Evolutionary conservation across 352 stramenopile genomes (phyloP).

Genomic region (Phytopythium sindhum): DNA sequence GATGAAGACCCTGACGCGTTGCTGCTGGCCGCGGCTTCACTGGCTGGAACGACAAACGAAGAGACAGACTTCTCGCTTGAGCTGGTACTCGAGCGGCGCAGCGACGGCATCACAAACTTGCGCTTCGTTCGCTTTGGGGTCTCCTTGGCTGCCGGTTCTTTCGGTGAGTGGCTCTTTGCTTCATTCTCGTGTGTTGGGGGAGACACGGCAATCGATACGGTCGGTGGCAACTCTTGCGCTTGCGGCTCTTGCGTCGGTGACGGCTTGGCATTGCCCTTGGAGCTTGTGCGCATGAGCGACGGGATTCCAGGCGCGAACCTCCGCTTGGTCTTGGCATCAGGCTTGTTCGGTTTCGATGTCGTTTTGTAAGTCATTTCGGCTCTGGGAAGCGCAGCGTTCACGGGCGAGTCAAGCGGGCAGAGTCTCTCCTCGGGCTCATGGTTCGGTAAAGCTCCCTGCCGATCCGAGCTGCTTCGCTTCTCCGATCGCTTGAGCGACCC

Average conservation of each 20-base stretch:
- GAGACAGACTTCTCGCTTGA: conserved; percentile 21
- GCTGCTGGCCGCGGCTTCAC: not conserved
- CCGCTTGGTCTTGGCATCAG: not conserved
- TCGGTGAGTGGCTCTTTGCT: not conserved
- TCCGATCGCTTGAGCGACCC: not conserved
- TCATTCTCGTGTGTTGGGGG: not conserved
- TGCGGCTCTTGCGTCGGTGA: not conserved
- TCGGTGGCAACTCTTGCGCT: not conserved
- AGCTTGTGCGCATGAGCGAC: conserved; percentile 4
- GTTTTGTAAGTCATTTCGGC: not conserved
- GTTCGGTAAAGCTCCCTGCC: not conserved
- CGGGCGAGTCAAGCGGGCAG: conserved; percentile 5
- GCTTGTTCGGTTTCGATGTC: not conserved
- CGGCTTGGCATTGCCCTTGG: not conserved
- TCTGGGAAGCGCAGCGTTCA: not conserved
- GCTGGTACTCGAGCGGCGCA: conserved; percentile 20
- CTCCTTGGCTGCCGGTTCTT: conserved; percentile 15
- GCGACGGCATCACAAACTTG: conserved; percentile 27
- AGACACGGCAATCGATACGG: not conserved
- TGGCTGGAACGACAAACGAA: conserved; percentile 2
- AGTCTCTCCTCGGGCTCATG: not conserved
- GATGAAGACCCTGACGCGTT: conserved; percentile 9
- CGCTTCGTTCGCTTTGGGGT: conserved; percentile 7
- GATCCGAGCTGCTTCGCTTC: not conserved
- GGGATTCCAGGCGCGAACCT: conserved; percentile 3